Base-by-base conservation (phyloP, 805 yeast genomes). In the Cyberlindnera galapagoensis region DNA sequence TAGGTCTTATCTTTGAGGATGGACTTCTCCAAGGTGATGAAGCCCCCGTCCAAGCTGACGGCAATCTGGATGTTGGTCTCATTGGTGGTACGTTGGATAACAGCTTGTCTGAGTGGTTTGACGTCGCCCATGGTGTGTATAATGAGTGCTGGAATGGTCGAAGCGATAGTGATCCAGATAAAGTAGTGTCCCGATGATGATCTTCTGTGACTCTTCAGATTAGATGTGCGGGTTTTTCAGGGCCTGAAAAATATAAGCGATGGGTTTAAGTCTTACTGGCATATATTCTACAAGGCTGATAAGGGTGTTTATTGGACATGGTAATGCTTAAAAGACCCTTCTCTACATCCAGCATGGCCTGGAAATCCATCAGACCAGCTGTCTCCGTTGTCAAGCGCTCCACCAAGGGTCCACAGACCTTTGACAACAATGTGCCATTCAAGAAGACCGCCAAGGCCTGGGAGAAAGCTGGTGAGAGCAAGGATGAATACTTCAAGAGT, bases 21-120 rank as follows among this genome's bases (percentile, higher is more conserved):
- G 14, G 87, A 76, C 33, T 75, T 62, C 21, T 74, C 74, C 19
- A 88, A 57, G 14, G 67, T 63, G 11, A 88, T 62, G n/a, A 57
- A 62, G 4, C 97, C 97, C 33, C 97, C 97, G 49, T 84, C 90
- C 24, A 92, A 62, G 21, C 81, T 73, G 24, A 92, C 55, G 8
- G 90, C 86, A 15, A 92, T 77, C 57, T 85, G 92, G 49, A 92
- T 85, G 55, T 78, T 84, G 11, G 98, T 92, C 57, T 92, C 98
- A 63, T 92, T 92, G 20, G 98, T 92, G 38, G 71, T 67, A 52
- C 98, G 55, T 17, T 49, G 53, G 6, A 65, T 49, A 20, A 51
- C 40, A 4, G 68, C 66, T 26, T 47, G 48, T 49, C 61, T 58
- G 37, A 46, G 49, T 9, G 48, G 38, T 12, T 21, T 34, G 7